Evolutionary conservation across 148 eudicot species (phyloP).

Genomic region (Vaccinium corymbosum): DNA sequence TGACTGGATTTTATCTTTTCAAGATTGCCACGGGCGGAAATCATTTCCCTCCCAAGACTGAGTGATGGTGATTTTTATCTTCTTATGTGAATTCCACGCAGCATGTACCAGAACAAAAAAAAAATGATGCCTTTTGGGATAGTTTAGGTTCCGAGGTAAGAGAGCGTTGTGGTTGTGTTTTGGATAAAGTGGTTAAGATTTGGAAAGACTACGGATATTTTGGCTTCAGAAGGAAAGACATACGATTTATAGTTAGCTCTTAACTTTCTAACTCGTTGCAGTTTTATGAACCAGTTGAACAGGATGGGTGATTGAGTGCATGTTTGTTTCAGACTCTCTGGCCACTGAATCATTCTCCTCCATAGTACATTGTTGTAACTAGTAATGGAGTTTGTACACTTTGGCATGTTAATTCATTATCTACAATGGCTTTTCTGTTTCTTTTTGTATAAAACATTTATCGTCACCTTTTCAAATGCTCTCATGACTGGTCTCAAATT

Average conservation of each 20-base stretch:
- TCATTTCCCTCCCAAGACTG: conserved; percentile 64
- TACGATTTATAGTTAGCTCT: background rate
- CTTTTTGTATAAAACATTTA: background rate
- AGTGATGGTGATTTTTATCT: conserved; percentile 29
- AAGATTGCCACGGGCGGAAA: conserved; percentile 88
- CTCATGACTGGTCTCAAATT: background rate
- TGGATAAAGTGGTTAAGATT: background rate
- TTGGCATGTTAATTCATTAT: background rate
- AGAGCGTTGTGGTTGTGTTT: background rate
- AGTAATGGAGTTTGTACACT: no score
- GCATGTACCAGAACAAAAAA: background rate
- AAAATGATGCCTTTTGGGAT: background rate
- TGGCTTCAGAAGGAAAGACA: background rate
- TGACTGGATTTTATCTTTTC: conserved; percentile 83
- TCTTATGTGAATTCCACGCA: background rate
- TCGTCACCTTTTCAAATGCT: background rate
- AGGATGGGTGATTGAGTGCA: background rate
- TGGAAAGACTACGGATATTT: background rate
- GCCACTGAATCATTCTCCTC: background rate
- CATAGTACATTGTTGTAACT: no score
- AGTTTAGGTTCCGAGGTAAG: background rate
- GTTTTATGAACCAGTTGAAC: background rate
- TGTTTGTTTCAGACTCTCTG: background rate
- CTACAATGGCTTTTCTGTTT: background rate
- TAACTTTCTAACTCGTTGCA: background rate